Percentiles rank a stretch among this genome's conserved stretches.
Conservation (phyloP, 78 protist genomes). For the Protostelium mycophagum region DNA sequence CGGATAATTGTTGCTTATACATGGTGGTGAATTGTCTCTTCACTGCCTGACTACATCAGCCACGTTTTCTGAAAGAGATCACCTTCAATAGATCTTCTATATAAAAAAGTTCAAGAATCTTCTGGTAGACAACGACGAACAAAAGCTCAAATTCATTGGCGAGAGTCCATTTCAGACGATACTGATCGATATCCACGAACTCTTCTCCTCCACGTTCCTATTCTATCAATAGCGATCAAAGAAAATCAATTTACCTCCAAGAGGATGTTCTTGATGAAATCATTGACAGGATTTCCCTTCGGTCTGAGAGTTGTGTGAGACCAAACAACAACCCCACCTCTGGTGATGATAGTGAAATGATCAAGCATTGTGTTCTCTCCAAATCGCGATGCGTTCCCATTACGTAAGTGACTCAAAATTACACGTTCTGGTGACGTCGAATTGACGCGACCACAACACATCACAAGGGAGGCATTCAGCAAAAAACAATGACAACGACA, state of each 20-base stretch:
- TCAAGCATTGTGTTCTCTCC: too few relatives aligned
- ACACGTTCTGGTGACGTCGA: too few relatives aligned
- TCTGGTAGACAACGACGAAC: constrained; percentile 68
- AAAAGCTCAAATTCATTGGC: constrained; percentile 59
- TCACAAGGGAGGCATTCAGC: too few relatives aligned
- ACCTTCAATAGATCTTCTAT: constrained; percentile 55
- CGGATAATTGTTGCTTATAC: constrained; percentile 27
- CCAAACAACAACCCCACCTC: constrained; percentile 61
- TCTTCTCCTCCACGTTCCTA: constrained; percentile 45
- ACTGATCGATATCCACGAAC: constrained; percentile 45
- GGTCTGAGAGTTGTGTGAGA: constrained; percentile 30
- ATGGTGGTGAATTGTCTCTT: constrained; percentile 37
- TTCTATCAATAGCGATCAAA: not conserved
- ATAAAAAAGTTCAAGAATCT: constrained; percentile 45
- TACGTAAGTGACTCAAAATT: too few relatives aligned
- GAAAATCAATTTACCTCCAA: not conserved
- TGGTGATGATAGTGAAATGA: constrained; percentile 56
- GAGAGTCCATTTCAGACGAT: constrained; percentile 65
- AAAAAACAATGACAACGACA: not conserved
- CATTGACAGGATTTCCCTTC: constrained; percentile 47
- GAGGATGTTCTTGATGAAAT: constrained; percentile 37
- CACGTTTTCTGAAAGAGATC: not conserved
- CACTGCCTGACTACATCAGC: not conserved
- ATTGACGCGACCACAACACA: too few relatives aligned
- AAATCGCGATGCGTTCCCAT: too few relatives aligned